Conservation (phyloP, 768 basidiomycete genomes). For the Mycena rebaudengoi region DNA sequence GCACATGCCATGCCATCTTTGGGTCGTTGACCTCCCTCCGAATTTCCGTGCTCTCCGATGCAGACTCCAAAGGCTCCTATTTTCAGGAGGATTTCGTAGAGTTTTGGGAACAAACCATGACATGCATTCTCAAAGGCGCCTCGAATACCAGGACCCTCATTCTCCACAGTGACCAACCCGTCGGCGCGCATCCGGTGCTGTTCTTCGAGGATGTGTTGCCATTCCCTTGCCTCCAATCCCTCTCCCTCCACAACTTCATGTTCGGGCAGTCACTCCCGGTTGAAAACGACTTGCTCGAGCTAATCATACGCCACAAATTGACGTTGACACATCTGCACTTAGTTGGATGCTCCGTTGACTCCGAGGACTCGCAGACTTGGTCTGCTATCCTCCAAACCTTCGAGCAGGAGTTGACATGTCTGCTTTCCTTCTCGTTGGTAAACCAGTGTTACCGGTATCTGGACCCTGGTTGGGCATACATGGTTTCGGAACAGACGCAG, state of each 20-base stretch:
- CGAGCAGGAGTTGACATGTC: not conserved
- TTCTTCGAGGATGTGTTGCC: not conserved
- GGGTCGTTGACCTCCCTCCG: not conserved
- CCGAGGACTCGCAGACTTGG: slow-evolving; percentile 6
- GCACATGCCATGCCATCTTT: slow-evolving; percentile 6
- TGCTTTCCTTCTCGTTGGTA: not conserved
- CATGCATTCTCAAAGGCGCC: not conserved
- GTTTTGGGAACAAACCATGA: slow-evolving; percentile 2
- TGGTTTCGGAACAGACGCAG: too few relatives aligned
- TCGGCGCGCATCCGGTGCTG: not conserved
- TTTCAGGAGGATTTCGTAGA: not conserved
- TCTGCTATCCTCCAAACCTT: not conserved
- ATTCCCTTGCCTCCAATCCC: not conserved
- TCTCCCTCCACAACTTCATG: slow-evolving; percentile 1
- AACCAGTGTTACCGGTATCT: not conserved
- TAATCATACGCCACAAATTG: slow-evolving; percentile 13
- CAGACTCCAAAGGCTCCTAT: not conserved
- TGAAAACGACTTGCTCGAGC: not conserved
- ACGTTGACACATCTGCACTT: slow-evolving; percentile 15
- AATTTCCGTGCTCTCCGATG: not conserved
- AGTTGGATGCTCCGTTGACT: not conserved
- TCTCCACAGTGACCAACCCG: not conserved
- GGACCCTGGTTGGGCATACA: too few relatives aligned
- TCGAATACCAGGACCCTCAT: not conserved
- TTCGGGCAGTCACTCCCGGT: not conserved